A percentile compares a stretch with the other conserved stretches of the same genome.
phyloP scores from a whole-genome alignment of 345 rosid species.

The Eucalyptus erythrocorys region DNA sequence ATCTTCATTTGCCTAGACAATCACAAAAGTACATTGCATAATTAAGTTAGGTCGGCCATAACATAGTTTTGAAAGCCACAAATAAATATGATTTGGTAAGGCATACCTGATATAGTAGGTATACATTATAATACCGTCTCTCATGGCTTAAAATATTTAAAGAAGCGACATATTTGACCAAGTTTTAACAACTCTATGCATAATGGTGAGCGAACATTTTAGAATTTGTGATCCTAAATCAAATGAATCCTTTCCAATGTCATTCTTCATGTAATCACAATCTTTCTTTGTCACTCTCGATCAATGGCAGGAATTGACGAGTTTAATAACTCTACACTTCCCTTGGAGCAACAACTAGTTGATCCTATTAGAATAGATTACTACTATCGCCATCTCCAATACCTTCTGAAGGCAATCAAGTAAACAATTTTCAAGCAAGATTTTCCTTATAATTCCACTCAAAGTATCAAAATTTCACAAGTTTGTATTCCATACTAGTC shows the following conservation, averaged over 20 bases:
- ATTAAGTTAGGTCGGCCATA: background rate
- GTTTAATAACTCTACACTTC: constrained; percentile 5
- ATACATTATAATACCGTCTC: background rate
- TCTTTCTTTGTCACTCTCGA: background rate
- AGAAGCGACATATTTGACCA: background rate
- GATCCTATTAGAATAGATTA: constrained; percentile 19
- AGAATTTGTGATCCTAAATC: background rate
- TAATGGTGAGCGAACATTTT: background rate
- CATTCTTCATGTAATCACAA: background rate
- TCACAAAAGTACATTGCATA: background rate
- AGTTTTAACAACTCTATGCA: background rate
- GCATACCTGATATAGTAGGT: background rate
- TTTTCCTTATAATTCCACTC: background rate
- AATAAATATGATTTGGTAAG: background rate
- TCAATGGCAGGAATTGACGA: constrained; percentile 9
- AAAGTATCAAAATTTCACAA: background rate
- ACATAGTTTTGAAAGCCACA: background rate
- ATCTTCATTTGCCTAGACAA: background rate
- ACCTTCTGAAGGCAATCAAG: constrained; percentile 13
- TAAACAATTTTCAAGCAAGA: background rate
- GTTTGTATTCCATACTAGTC: too few species aligned
- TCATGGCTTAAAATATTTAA: too few species aligned
- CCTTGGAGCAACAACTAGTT: constrained; percentile 13
- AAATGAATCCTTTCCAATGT: background rate
- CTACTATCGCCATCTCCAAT: constrained; percentile 12